Evolutionary conservation across 169 alveolate genomes (phyloP).

Genomic region (Babesia gibsoni): DNA sequence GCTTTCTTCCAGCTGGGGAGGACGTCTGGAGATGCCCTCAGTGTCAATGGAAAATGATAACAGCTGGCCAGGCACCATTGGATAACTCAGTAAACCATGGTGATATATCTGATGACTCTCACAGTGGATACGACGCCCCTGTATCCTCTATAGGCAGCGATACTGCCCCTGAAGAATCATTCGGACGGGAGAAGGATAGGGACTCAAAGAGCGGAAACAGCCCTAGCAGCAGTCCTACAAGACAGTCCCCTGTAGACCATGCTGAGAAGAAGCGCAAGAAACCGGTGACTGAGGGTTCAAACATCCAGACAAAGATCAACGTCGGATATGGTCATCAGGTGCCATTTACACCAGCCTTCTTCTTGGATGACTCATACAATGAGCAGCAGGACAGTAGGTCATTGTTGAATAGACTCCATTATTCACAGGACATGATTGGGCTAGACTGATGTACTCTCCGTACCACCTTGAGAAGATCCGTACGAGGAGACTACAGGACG

Average conservation of each 20-base stretch:
- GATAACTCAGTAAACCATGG: conserved; percentile 3
- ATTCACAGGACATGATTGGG: conserved; percentile 61
- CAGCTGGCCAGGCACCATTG: conserved; percentile 21
- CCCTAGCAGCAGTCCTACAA: conserved; percentile 3
- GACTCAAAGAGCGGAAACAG: neutral
- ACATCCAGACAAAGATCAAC: conserved; percentile 72
- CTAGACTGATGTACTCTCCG: conserved; percentile 81
- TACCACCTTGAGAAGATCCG: conserved; percentile 76
- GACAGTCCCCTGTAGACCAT: neutral
- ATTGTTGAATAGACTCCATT: neutral
- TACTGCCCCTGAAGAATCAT: conserved; percentile 15
- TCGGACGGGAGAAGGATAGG: conserved; percentile 13
- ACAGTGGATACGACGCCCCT: conserved; percentile 6
- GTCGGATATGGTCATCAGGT: conserved; percentile 82
- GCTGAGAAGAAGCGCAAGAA: conserved; percentile 68
- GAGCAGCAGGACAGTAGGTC: conserved; percentile 33
- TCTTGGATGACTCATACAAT: conserved; percentile 68
- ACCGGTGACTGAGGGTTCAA: conserved; percentile 78
- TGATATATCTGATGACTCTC: conserved; percentile 29
- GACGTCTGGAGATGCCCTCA: conserved; percentile 48
- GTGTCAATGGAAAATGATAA: conserved; percentile 39
- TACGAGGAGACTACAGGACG: conserved; percentile 69
- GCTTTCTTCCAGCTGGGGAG: conserved; percentile 24
- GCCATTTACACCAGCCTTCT: conserved; percentile 80
- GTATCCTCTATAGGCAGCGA: neutral